Conservation (phyloP, 768 basidiomycete species). For the Lactarius psammicola region DNA sequence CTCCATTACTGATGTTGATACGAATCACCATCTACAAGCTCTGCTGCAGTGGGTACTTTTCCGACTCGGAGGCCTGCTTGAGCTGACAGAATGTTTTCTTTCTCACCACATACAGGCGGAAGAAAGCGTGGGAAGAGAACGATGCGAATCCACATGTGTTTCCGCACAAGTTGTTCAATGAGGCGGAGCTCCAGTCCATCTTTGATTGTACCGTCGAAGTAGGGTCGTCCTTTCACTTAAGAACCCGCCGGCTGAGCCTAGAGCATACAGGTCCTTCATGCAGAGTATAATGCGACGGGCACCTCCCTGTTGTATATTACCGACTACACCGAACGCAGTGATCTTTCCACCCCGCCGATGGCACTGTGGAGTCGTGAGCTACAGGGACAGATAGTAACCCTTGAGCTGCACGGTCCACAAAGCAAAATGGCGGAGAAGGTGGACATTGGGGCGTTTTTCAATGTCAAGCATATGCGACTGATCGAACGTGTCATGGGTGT, state of each 20-base stretch:
- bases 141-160: constrained; percentile 26
- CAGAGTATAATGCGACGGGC: constrained; percentile 17
- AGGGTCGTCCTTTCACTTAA: neutral
- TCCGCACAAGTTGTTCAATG: constrained; percentile 24
- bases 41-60: constrained; percentile 23
- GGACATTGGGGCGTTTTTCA: constrained; percentile 22
- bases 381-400: constrained; percentile 15
- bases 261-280: constrained; percentile 20
- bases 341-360: constrained; percentile 18
- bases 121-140: constrained; percentile 28
- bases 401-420: constrained; percentile 26
- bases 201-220: constrained; percentile 30
- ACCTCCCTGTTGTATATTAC: constrained; percentile 24
- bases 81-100: neutral
- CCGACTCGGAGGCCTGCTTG: neutral
- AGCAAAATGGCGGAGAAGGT: constrained; percentile 24
- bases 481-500: constrained; percentile 18
- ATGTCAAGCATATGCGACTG: constrained; percentile 25
- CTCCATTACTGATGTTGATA: constrained; percentile 12
- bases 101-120: constrained; percentile 20
- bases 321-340: constrained; percentile 25
- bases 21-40: constrained; percentile 6
- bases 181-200: constrained; percentile 17
- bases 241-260: neutral
- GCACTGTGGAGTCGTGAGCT: constrained; percentile 15